Evolutionary conservation across 2,329 filamentous ascomycete genomes (phyloP).

Genomic region (Cladophialophora psammophila): DNA sequence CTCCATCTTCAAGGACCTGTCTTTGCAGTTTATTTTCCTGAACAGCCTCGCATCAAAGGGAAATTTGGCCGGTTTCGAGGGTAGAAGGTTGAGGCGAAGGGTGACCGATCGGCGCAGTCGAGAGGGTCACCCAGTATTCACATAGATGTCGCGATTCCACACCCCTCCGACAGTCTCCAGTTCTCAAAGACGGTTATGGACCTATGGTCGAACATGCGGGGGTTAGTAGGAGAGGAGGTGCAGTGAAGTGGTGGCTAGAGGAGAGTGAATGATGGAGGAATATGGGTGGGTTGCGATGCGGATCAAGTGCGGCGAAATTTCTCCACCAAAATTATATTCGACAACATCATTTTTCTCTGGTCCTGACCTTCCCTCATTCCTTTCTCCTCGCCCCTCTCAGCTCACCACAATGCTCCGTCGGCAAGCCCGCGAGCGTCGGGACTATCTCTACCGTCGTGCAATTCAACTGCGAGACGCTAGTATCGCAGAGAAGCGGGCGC

Average conservation of each 20-base stretch:
- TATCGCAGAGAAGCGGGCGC: conserved; percentile 87
- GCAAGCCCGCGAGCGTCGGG: conserved; percentile 79
- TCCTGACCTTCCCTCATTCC: not conserved
- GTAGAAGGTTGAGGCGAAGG: conserved; percentile 15
- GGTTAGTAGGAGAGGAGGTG: conserved; percentile 11
- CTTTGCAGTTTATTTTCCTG: not conserved
- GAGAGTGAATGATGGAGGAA: conserved; percentile 16
- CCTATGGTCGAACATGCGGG: conserved; percentile 23
- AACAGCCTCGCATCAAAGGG: not conserved
- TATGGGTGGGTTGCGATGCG: conserved; percentile 15
- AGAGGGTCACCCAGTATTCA: conserved; percentile 22
- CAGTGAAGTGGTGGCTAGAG: conserved; percentile 1
- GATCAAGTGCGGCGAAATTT: conserved; percentile 27
- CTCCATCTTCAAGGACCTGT: conserved; percentile 67
- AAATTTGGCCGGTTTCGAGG: not conserved
- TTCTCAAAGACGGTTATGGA: conserved; percentile 9
- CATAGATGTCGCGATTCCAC: conserved; percentile 28
- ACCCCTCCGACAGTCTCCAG: conserved; percentile 33
- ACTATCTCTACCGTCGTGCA: conserved; percentile 91
- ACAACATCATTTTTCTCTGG: not conserved
- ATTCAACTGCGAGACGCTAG: conserved; percentile 88
- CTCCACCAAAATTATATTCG: conserved; percentile 26
- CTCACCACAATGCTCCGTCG: conserved; percentile 56
- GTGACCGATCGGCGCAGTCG: conserved; percentile 24
- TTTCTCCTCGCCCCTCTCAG: not conserved